Conservation (phyloP, 2,329 filamentous ascomycete species). For the Trichoderma pleuroti region DNA sequence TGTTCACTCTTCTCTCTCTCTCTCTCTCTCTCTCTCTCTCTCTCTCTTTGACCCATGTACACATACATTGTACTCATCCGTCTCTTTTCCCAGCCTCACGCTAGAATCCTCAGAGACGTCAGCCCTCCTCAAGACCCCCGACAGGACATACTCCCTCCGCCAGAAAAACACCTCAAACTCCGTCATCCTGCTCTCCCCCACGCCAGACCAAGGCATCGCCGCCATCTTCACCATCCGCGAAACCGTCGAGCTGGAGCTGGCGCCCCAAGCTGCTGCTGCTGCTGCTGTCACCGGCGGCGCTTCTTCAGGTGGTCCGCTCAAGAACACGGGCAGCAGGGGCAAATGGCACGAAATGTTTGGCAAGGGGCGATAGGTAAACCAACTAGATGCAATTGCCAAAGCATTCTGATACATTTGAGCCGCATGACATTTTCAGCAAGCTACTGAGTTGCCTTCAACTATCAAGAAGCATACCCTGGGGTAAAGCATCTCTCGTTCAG, state of each 20-base stretch:
- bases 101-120: conserved; percentile 47
- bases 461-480: too few species aligned
- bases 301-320: conserved; percentile 27
- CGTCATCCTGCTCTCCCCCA: conserved; percentile 52
- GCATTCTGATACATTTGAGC: too few species aligned
- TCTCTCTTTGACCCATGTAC: not conserved
- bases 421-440: too few species aligned
- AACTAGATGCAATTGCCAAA: not conserved
- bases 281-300: conserved; percentile 25
- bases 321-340: conserved; percentile 37
- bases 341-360: conserved; percentile 62
- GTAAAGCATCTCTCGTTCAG: too few species aligned
- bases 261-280: conserved; percentile 34
- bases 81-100: conserved; percentile 38
- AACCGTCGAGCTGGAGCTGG: conserved; percentile 56
- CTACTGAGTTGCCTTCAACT: too few species aligned
- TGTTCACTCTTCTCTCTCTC: not conserved
- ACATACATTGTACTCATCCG: not conserved
- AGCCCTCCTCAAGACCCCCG: conserved; percentile 51
- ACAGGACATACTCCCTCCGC: conserved; percentile 55
- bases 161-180: conserved; percentile 67
- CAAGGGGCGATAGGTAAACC: conserved; percentile 34
- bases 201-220: conserved; percentile 36
- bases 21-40: not conserved
- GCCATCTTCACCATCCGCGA: conserved; percentile 57